Evolutionary conservation across 108 stramenopile genomes (phyloP), one percentile per base, ranked within the genome.

Genomic region (Nitzschia sp.): DNA sequence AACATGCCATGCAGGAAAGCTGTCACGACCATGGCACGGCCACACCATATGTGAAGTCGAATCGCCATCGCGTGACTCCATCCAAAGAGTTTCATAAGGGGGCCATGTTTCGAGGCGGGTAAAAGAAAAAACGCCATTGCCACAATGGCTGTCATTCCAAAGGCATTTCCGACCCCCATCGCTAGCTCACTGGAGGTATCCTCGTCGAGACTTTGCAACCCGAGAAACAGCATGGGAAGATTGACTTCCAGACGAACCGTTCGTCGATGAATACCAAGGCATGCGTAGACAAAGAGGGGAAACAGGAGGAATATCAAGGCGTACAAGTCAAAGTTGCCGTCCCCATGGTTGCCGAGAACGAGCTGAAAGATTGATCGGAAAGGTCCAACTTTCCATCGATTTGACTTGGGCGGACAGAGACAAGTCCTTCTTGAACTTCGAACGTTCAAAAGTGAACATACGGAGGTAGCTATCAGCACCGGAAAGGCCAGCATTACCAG

Each of bases 11-110:
- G 87, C 8, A 76, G 0, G 5, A 73, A 17, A 32, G 47, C 25
- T 2, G 63, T 73, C 11, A 77, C 11, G 11, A 88, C 58, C 13
- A 73, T 48, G 5, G 82, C 53, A 26, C 80, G 55, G 11, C 87
- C 87, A 1, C 71, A 28, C 82, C 82, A 85, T 38, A 75, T 75
- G 55, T 88, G 87, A 50, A 79, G 78, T 4, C 28, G 31, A 11
- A 53, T 45, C 22, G 30, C 48, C 5, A 70, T 17, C 0, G 57
- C 58, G 2, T 47, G 19, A 44, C 63, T 62, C 84, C 81, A 83
- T 34, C 55, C 53, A 34, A 79, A 41, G 13, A 88, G 25, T 27
- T 41, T 53, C n/a, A 78, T 30, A 5, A 88, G 45, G 15, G 84
- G 68, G 45, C 65, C 74, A 44, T 79, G 71, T 27, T 64, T 66